Base-by-base conservation (phyloP, 1,139 yeast species). In the Komagataea norvegica region DNA sequence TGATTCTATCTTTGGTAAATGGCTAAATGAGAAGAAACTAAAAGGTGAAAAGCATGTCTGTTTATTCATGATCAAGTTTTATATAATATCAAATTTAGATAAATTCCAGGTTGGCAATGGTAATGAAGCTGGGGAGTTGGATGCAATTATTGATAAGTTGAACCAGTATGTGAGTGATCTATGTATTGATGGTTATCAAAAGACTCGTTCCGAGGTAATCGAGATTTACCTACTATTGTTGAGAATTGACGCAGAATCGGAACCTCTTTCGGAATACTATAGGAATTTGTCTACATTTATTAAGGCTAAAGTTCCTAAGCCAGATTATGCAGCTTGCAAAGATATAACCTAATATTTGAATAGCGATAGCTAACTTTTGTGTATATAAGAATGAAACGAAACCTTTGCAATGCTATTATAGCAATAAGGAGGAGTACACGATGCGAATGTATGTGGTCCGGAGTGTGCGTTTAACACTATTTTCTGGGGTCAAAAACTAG, bases 31-130 rank as follows among this genome's bases (percentile, higher is more conserved):
- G 14, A 43, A 43, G 33, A 44, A 39, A 27, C 30, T 45, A 13
- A 43, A 40, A 23, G 51, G 47, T 7, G 57, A 54, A 33, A 54
- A 50, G 26, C 43, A 34, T 26, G 37, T 54, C 1, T 47, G 50
- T n/a, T 44, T 54, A 9, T 26, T 45, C 18, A 47, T 50, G 49
- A 34, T 54, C 9, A 50, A 48, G 31, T 49, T 47, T 30, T 46
- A 43, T 27, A 21, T 54, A 2, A 38, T 49, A 11, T 29, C 26
- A 21, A 47, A 50, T 31, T 14, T 37, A 20, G 37, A 37, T n/a
- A 40, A 43, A 20, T 34, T 45, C 4, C 13, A 33, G 7, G 21
- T 21, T 6, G 25, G 20, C 5, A 22, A 21, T 1, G 22, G 23
- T 4, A 34, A 27, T 6, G 40, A 45, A 9, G 20, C 18, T 2